Base-by-base conservation (phyloP, 495 filamentous ascomycete species). In the Neurospora intermedia region DNA sequence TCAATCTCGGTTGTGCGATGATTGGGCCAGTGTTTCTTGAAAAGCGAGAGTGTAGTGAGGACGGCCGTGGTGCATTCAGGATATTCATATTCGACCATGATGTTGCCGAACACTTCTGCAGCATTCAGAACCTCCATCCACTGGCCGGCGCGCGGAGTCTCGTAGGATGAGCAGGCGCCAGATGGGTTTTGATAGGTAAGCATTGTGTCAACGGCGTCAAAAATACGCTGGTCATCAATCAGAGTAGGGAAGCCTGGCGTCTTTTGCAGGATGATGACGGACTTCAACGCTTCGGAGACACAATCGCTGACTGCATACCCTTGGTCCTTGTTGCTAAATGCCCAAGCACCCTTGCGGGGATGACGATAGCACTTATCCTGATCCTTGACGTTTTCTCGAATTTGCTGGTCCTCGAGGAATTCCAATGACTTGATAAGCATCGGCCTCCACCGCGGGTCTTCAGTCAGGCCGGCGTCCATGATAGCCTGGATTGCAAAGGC, bases 71-170 rank as follows among this genome's bases (percentile, higher is more conserved):
- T 98, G 82, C 96, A 99, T 80, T 99, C 96, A 1, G 95, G 94
- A 76, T 98, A 97, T 77, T 97, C 94, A 80, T 98, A 99, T 74
- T 97, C 93, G 45, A 98, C 91, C 96, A 99, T 98, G 80, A 99
- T 98, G 15, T 90, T 88, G 18, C 94, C 96, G 78, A 99, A 99
- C 0, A 99, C 95, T 78, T 98, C 96, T 18, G 96, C 96, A 3
- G 94, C 95, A 78, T 99, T 99, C 6, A 99, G 85, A 77, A 88
- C 85, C 78, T 99, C 96, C 43, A 98, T 77, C 80, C 88, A 88
- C 69, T 91, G 84, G 2, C 92, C 91, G 2, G 89, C 95, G 6
- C 96, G 90, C 3, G 88, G 90, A 2, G 90, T 89, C 75, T 99
- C 96, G 76, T 98, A 99, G 27, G 93, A 94, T 3, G 93, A 91